phyloP scores from a whole-genome alignment of 139 green algal species.

The Microglena sp. region DNA sequence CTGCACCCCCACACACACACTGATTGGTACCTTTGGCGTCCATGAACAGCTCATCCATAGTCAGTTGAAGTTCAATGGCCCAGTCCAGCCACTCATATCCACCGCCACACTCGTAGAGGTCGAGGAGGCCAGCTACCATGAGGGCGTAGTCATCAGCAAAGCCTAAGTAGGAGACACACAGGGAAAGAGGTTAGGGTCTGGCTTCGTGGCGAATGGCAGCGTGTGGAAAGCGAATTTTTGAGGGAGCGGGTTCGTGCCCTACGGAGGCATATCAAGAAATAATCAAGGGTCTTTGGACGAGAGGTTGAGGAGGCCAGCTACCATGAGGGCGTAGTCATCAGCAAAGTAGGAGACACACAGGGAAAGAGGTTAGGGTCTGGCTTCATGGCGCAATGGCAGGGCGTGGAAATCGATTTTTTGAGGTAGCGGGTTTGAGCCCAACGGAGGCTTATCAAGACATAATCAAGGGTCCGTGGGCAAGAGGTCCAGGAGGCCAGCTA shows the following conservation, averaged over 20 bases:
- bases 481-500: constrained; percentile 73
- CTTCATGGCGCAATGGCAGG: too few species aligned
- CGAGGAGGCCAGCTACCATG: constrained; percentile 62
- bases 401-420: too few species aligned
- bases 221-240: too few species aligned
- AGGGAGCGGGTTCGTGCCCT: too few species aligned
- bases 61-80: constrained; percentile 64
- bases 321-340: constrained; percentile 68
- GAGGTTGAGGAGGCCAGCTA: constrained; percentile 70
- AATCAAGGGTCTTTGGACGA: too few species aligned
- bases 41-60: background rate
- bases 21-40: constrained; percentile 52
- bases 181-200: too few species aligned
- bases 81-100: constrained; percentile 62
- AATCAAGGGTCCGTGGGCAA: too few species aligned
- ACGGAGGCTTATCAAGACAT: too few species aligned
- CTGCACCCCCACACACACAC: constrained; percentile 60
- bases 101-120: constrained; percentile 64
- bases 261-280: too few species aligned
- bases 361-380: too few species aligned
- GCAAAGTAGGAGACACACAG: constrained; percentile 32
- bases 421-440: too few species aligned
- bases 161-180: constrained; percentile 11
- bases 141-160: constrained; percentile 77
- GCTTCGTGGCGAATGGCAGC: too few species aligned